A percentile compares a stretch with the other conserved stretches of the same genome.
Evolutionary conservation across 441 rosid genomes (phyloP).

Genomic region (Erysimum cheiri): DNA sequence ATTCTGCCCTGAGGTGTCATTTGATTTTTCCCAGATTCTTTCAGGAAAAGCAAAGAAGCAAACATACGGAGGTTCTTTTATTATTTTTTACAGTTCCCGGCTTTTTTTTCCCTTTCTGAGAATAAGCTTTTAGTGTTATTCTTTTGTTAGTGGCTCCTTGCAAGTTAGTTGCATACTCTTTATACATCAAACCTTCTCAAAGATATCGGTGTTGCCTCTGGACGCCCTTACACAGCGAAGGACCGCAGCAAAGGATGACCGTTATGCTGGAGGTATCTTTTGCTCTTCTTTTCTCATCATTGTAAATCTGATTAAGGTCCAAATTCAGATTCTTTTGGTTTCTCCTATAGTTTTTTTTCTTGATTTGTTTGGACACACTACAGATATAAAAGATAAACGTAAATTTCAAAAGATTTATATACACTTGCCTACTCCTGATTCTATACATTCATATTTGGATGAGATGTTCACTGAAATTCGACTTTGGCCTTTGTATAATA

Average conservation of each 20-base stretch:
- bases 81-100: constrained; percentile 44
- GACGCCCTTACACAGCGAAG: constrained; percentile 24
- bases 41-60: constrained; percentile 44
- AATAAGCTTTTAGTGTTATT: constrained; percentile 56
- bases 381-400: constrained; percentile 39
- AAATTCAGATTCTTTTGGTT: constrained; percentile 44
- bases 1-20: constrained; percentile 34
- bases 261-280: constrained; percentile 41
- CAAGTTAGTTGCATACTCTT: constrained; percentile 42
- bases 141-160: constrained; percentile 48
- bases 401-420: constrained; percentile 26
- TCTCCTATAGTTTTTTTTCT: constrained; percentile 33
- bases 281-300: constrained; percentile 29
- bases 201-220: constrained; percentile 40
- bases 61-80: constrained; percentile 42
- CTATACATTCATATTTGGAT: constrained; percentile 6
- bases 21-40: constrained; percentile 42
- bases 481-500: constrained; percentile 20
- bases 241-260: constrained; percentile 29
- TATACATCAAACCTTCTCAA: constrained; percentile 42
- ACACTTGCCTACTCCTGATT: constrained; percentile 11
- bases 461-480: constrained; percentile 16
- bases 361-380: constrained; percentile 38
- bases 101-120: constrained; percentile 43
- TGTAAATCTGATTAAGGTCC: constrained; percentile 44